Evolutionary conservation across 371 early-diverging fungal genomes (phyloP), one percentile per base, ranked within the genome.

Genomic region (Apophysomyces trapeziformis): DNA sequence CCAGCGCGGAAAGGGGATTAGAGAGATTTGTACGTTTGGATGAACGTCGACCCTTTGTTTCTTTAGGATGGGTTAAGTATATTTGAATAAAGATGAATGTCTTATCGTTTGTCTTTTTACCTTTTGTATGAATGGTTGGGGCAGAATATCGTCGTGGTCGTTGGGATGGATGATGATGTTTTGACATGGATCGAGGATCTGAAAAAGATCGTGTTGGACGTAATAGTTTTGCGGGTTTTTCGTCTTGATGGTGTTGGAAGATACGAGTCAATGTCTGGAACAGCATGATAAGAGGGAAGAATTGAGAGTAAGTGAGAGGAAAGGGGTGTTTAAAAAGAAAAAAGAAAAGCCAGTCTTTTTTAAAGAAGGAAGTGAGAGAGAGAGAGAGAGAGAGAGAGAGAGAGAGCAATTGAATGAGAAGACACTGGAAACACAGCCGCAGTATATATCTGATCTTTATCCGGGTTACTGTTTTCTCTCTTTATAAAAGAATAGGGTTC

Each of bases 131-230:
- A 21, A 68, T 38, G 12, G 59, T 46, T 7, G 68, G 68, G 57
- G 47, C 64, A 5, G 68, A 68, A 32, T 62, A 64, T 41, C 68
- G 60, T 13, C 69, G 69, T 38, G 65, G 69, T n/a, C 59, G 59
- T 58, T 9, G 69, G 61, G 38, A 56, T 41, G 12, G 47, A 41
- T 32, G 57, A 21, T 16, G 64, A 37, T 57, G 43, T 14, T 47
- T 26, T 35, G 41, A 39, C 36, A n/a, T 46, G 39, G 38, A 26
- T 56, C 9, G 58, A 39, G 60, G 38, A n/a, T 37, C 38, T 37
- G 39, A 38, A 38, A 50, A 50, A 11, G 54, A 50, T 50, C 54
- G n/a, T n/a, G 54, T 50, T 50, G 54, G 54, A 7, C 54, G 54
- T 50, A 50, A 50, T 50, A 26, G 21, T 50, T 50, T 50, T 16